Base-by-base conservation (phyloP, 192 early-diverging fungal species). In the Linnemannia exigua region DNA sequence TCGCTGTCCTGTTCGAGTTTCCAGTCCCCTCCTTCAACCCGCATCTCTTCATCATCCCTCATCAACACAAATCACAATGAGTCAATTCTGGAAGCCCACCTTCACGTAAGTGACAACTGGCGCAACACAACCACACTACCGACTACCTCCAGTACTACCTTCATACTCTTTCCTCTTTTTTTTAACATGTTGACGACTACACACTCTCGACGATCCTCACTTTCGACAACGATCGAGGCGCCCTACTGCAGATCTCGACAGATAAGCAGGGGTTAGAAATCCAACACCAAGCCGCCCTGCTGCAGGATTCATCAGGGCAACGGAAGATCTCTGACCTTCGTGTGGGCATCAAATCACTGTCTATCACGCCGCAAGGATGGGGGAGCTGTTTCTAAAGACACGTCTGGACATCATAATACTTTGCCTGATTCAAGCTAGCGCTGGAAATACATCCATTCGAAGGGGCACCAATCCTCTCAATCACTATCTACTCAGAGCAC, bases 41-140 rank as follows among this genome's bases (percentile, higher is more conserved):
- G 41, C 25, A 38, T 74, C 76, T 73, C 33, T 72, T 51, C 71
- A 76, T 78, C 75, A 68, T 33, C 48, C 46, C 37, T 54, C 47
- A 50, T 68, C 15, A 35, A 35, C 25, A 25, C 47, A 50, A 73
- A 66, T 25, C 41, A 67, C 69, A 73, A 85, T 85, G 83, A 76
- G 74, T 77, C 83, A 85, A 46, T 85, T 79, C 83, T 85, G 83
- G 83, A 85, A 85, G 83, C 83, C 83, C 74, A 79, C 83, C 69
- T 76, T 85, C 83, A 85, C 77, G 83, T 85, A 85, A 76, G 74
- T 74, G 67, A 67, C 58, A 68, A 67, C 61, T n/a, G 44, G 48
- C 25, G 31, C 16, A 19, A 31, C 31, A 15, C n/a, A 47, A 3
- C 70, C 70, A 28, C 38, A 2, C 20, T 44, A 44, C 41, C 41